Evolutionary conservation across 768 basidiomycete genomes (phyloP).

Genomic region (Auriscalpium orientale): DNA sequence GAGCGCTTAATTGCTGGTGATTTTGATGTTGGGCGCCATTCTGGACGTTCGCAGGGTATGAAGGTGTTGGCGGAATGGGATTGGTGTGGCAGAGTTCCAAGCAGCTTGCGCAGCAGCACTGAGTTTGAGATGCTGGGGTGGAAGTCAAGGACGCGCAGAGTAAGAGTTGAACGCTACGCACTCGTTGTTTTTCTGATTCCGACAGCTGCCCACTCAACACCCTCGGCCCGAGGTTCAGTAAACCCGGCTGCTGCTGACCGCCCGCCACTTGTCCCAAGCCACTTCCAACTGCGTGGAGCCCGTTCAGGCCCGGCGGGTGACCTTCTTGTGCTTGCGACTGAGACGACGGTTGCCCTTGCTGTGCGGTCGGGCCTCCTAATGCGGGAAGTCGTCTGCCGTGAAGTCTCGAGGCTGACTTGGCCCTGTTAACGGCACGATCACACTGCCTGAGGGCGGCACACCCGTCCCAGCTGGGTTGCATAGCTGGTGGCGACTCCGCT

Average conservation of each 20-base stretch:
- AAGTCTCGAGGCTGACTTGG: conserved; percentile 52
- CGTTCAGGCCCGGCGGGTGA: conserved; percentile 77
- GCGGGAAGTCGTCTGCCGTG: conserved; percentile 87
- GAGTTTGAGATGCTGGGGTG: conserved; percentile 45
- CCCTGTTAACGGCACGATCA: conserved; percentile 24
- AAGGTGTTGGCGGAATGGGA: conserved; percentile 22
- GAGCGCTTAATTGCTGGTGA: conserved; percentile 46
- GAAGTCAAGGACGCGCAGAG: conserved; percentile 5
- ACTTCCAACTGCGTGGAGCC: conserved; percentile 46
- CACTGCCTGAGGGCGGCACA: conserved; percentile 36
- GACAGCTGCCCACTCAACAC: conserved; percentile 37
- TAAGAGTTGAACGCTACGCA: conserved; percentile 30
- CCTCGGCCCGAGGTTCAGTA: conserved; percentile 49
- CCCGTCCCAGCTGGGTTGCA: conserved; percentile 75
- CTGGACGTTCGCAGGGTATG: conserved; percentile 27
- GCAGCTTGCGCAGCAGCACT: conserved; percentile 55
- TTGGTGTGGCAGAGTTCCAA: conserved; percentile 55
- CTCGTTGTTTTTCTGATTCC: conserved; percentile 64
- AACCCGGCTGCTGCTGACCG: conserved; percentile 51
- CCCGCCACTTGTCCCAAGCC: conserved; percentile 30
- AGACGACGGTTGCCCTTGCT: conserved; percentile 31
- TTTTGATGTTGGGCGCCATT: conserved; percentile 39
- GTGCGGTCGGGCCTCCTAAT: conserved; percentile 49
- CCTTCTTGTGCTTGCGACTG: conserved; percentile 24
- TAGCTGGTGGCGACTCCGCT: conserved; percentile 52